Evolutionary conservation across 495 filamentous ascomycete species (phyloP).

Genomic region (Parathielavia appendiculata): DNA sequence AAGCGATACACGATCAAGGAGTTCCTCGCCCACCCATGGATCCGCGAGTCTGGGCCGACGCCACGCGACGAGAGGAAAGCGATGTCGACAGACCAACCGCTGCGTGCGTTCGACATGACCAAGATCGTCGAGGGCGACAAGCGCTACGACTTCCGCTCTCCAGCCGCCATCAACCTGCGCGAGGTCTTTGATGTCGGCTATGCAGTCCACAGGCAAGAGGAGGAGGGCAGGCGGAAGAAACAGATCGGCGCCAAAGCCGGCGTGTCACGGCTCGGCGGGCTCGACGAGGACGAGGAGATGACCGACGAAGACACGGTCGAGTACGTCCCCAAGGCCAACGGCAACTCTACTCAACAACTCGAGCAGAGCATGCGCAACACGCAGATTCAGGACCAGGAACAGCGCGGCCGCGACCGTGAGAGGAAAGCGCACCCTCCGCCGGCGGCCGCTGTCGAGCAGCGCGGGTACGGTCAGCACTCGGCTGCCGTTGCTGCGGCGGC

Average conservation of each 20-base stretch:
- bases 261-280: conserved; percentile 52
- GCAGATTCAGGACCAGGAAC: conserved; percentile 58
- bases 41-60: conserved; percentile 54
- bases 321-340: conserved; percentile 53
- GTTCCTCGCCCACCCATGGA: conserved; percentile 91
- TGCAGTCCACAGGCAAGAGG: conserved; percentile 92
- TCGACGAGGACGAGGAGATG: conserved; percentile 54
- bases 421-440: conserved; percentile 28
- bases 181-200: conserved; percentile 98
- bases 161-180: conserved; percentile 88
- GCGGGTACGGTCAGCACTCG: conserved; percentile 78
- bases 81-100: conserved; percentile 36
- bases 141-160: conserved; percentile 90
- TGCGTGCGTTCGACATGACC: conserved; percentile 51
- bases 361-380: conserved; percentile 82
- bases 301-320: conserved; percentile 56
- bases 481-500: conserved; percentile 72
- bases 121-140: conserved; percentile 55
- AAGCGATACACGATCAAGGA: conserved; percentile 84
- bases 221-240: conserved; percentile 88
- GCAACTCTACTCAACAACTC: conserved; percentile 62
- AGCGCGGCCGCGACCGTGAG: conserved; percentile 43
- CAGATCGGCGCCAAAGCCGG: conserved; percentile 58
- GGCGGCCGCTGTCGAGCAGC: conserved; percentile 36
- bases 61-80: conserved; percentile 60